Conservation (phyloP, 108 stramenopile genomes). For the Cyclotella atomus region DNA sequence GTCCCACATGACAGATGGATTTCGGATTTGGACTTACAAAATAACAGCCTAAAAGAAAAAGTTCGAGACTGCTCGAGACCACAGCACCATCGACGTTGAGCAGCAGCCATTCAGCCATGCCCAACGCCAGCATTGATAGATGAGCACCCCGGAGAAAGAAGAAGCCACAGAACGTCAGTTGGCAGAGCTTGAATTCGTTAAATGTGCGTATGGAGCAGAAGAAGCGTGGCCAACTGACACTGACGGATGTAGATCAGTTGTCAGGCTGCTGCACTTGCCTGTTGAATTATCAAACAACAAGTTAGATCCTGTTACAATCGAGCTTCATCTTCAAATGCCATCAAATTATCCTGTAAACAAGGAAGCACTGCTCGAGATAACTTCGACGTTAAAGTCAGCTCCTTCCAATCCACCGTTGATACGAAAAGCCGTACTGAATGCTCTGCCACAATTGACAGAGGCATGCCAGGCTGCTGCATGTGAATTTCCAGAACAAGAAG, state of each 20-base stretch:
- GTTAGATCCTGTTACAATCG: slow-evolving; percentile 24
- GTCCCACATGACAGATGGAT: too few relatives aligned
- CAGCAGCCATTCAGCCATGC: too few relatives aligned
- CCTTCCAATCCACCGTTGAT: slow-evolving; percentile 21
- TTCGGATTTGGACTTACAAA: too few relatives aligned
- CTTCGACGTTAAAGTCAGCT: slow-evolving; percentile 18
- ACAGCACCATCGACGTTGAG: too few relatives aligned
- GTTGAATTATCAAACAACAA: slow-evolving; percentile 21
- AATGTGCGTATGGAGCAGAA: slow-evolving; percentile 56
- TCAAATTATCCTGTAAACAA: slow-evolving; percentile 52
- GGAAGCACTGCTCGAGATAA: slow-evolving; percentile 5
- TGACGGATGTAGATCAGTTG: slow-evolving; percentile 8
- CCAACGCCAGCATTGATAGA: too few relatives aligned
- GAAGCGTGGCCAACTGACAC: slow-evolving; percentile 64
- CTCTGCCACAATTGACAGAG: slow-evolving; percentile 46
- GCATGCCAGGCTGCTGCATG: slow-evolving; percentile 38
- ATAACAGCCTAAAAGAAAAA: too few relatives aligned
- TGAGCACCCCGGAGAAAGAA: slow-evolving; percentile 30
- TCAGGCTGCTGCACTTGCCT: slow-evolving; percentile 37
- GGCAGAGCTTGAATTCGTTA: slow-evolving; percentile 77
- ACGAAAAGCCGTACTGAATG: slow-evolving; percentile 57
- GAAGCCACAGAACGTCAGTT: slow-evolving; percentile 64
- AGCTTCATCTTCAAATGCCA: slow-evolving; percentile 57
- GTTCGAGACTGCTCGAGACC: too few relatives aligned
- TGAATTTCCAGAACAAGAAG: slow-evolving; percentile 26